Base-by-base conservation (phyloP, 495 filamentous ascomycete species). In the Evernia prunastri region DNA sequence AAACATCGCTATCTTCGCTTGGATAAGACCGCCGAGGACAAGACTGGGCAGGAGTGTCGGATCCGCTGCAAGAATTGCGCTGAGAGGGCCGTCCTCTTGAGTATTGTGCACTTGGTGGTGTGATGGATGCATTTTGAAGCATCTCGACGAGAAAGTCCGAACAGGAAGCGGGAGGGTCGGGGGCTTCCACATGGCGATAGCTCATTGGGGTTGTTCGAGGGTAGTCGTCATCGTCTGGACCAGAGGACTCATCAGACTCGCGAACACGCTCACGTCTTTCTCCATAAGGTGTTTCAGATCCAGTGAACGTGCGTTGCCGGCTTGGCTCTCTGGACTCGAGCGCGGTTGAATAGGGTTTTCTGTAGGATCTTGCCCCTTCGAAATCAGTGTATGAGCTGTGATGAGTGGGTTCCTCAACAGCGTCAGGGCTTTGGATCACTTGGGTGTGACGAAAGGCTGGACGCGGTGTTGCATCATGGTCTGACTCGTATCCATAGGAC, bases 251-350 rank as follows among this genome's bases (percentile, higher is more conserved):
- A 7, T 63, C 42, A 57, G 61, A 56, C 20, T 42, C 61, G 43
- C 53, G 61, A 25, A 56, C 42, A 23, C 61, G 54, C 39, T 23
- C 27, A 36, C 61, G 61, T 57, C 61, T 57, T 10, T 36, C 53
- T 51, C 27, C 13, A 11, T 17, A 42, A 36, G 61, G 25, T 47
- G 61, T 37, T 11, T 43, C 53, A 20, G 53, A 29, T 37, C 43
- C 61, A 33, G 29, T 25, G 23, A 37, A 36, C 13, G 20, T 35
- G 15, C 18, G 61, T 2, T 47, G 18, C 37, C 25, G 37, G 35
- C 53, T 33, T 18, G 23, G 20, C 43, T 36, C 49, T 25, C 27
- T 17, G 18, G n/a, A 63, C 1, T 37, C 35, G n/a, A 35, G 37
- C 13, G 51, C 29, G 8, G 37, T 29, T 43, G 61, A 35, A 31